Evolutionary conservation across 257 asterid genomes (phyloP), one percentile per base, ranked within the genome.

Genomic region (Cordia subcordata): DNA sequence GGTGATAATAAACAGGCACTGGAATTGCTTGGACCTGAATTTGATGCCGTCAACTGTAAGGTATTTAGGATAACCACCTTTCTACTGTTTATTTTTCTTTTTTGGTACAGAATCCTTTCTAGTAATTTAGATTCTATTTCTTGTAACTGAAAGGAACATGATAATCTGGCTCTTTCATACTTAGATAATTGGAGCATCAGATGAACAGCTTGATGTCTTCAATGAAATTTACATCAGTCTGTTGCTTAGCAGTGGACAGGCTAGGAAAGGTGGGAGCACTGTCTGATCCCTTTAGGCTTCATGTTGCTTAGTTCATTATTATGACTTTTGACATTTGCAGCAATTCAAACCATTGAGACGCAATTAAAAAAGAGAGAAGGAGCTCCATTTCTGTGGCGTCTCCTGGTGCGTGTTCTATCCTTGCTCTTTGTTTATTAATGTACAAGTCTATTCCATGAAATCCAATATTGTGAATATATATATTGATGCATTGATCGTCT

Each of bases 161-260:
- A 17, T 9, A 49, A 27, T 27, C 11, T 49, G 2, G 12, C 3
- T 49, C 54, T n/a, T 49, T 1, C 13, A 22, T 53, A 17, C 21
- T 53, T 20, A 92, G 99, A 63, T 84, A 38, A 92, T 92, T 16
- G 99, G 99, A 23, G 99, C 99, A 42, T 92, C 99, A 8, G 96
- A 92, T 56, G 99, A 92, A 75, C 99, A 92, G 60, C 79, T 86
- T 20, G 99, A 92, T 20, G 96, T 86, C 18, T 93, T 93, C 71
- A 81, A 69, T 22, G 97, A 88, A 72, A 64, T 93, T 14, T 84
- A 91, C 67, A 70, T 83, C 64, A 70, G 57, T 45, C 62, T 86
- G 74, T 82, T 93, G 67, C 77, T 88, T 21, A 70, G 77, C 27
- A 63, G 75, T 0, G 94, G 95, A 67, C 84, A 82, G 58, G 66